Percentiles rank a stretch among this genome's conserved stretches.
Conservation (phyloP, 345 rosid species). For the Acer yangbiense region DNA sequence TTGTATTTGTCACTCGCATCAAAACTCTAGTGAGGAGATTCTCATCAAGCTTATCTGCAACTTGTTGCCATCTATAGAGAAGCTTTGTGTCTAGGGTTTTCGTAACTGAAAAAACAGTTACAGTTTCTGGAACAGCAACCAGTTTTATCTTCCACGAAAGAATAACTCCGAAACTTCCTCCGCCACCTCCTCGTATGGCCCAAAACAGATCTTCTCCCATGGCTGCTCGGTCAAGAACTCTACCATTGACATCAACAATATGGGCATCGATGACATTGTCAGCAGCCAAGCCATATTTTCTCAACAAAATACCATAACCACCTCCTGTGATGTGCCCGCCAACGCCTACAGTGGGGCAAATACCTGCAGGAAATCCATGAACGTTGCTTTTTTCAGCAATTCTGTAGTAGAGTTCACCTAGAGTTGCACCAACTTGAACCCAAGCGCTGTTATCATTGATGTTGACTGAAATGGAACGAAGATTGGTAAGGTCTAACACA, state of each 20-base stretch:
- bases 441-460: background rate
- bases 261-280: background rate
- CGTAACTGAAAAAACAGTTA: background rate
- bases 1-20: constrained; percentile 16
- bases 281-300: background rate
- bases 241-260: background rate
- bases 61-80: constrained; percentile 1
- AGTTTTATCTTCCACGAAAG: background rate
- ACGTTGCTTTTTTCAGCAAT: background rate
- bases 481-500: background rate
- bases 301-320: background rate
- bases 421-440: background rate
- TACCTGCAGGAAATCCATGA: background rate
- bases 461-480: background rate
- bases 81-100: background rate
- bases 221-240: background rate
- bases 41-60: constrained; percentile 3
- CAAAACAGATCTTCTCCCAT: background rate
- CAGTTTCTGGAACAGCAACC: background rate
- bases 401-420: background rate
- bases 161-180: background rate
- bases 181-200: background rate
- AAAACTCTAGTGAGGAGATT: constrained; percentile 28
- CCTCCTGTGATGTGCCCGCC: background rate
- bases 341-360: background rate